Evolutionary conservation across 306 rosid species (phyloP), one percentile per base, ranked within the genome.

Genomic region (Canavalia gladiata): DNA sequence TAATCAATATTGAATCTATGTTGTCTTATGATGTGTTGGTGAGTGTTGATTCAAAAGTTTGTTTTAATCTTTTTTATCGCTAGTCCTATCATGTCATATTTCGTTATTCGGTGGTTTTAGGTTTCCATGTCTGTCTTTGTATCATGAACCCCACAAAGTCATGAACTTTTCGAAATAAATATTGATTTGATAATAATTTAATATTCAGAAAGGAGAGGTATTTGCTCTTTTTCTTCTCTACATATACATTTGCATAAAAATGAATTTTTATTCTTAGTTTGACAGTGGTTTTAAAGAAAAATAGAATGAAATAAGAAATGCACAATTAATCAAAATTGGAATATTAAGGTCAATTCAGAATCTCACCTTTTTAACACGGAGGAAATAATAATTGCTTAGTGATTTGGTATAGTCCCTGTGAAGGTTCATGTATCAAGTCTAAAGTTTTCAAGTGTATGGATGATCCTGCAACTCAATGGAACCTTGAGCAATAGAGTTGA

Each of bases 181-280:
- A 8, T 71, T 70, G 46, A 70, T 70, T 33, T 70, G 45, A 33
- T 71, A 28, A 70, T 30, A 69, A 51, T n/a, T n/a, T 4, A 47
- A 34, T n/a, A 3, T 1, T 7, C 43, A 7, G n/a, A 66, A 41
- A 66, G 33, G 34, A 18, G 1, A 7, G 29, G 11, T 2, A 12
- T 13, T 65, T 3, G 30, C 70, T 64, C 71, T 65, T 41, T 39
- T 33, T 39, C 50, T 8, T 51, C 56, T 51, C 6, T 51, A 51
- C 12, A 51, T 4, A 7, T 43, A 43, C 6, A 43, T 4, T 35
- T 35, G 39, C 4, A 35, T 35, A 35, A 2, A 35, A 4, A 1
- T 35, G 39, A 4, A 35, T 35, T 4, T 35, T 35, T 35, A 18
- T 35, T 35, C 4, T 35, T 4, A 35, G 39, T 35, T 35, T 4